phyloP scores from a whole-genome alignment of 2,329 filamentous ascomycete genomes.

The Acrocalymma vagum region DNA sequence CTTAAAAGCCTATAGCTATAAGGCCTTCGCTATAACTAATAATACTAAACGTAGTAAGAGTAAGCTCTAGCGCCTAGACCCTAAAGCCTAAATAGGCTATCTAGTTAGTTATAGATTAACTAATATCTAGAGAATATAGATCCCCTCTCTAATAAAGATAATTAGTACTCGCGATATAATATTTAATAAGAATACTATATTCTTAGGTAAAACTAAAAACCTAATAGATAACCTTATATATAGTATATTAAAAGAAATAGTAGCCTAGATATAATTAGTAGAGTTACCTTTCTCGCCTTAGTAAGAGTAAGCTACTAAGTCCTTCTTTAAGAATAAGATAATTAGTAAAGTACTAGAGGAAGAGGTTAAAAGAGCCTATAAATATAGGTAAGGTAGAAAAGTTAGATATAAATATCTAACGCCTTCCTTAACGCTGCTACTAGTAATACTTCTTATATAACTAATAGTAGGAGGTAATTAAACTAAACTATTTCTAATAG shows the following conservation, averaged over 20 bases:
- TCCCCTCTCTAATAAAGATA: slow-evolving; percentile 7
- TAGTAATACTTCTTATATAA: background rate
- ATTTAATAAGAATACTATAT: slow-evolving; percentile 11
- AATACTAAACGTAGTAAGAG: slow-evolving; percentile 1
- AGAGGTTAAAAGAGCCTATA: background rate
- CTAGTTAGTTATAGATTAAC: slow-evolving; percentile 10
- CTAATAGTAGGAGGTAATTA: background rate
- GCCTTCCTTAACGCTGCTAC: background rate
- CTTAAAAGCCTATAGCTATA: slow-evolving; percentile 4
- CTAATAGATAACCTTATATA: slow-evolving; percentile 15
- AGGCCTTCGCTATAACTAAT: slow-evolving; percentile 10
- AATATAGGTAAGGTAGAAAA: slow-evolving; percentile 6
- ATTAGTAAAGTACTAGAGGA: too few relatives aligned
- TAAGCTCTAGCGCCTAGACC: slow-evolving; percentile 8
- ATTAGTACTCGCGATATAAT: slow-evolving; percentile 11
- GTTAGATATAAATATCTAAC: background rate
- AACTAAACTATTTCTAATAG: background rate
- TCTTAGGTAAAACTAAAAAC: slow-evolving; percentile 10
- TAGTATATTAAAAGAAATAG: slow-evolving; percentile 10
- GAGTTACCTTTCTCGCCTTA: slow-evolving; percentile 1
- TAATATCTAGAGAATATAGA: slow-evolving; percentile 12
- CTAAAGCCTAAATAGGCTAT: slow-evolving; percentile 11
- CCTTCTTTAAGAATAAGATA: slow-evolving; percentile 7
- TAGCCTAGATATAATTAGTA: slow-evolving; percentile 1
- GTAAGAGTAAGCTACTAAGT: background rate